A percentile compares a stretch with the other conserved stretches of the same genome.
These are phyloP conservation scores for Vitis hybrid DNA, from an alignment of 177 flowering plant genomes.

Conservation along the genomic window DNA sequence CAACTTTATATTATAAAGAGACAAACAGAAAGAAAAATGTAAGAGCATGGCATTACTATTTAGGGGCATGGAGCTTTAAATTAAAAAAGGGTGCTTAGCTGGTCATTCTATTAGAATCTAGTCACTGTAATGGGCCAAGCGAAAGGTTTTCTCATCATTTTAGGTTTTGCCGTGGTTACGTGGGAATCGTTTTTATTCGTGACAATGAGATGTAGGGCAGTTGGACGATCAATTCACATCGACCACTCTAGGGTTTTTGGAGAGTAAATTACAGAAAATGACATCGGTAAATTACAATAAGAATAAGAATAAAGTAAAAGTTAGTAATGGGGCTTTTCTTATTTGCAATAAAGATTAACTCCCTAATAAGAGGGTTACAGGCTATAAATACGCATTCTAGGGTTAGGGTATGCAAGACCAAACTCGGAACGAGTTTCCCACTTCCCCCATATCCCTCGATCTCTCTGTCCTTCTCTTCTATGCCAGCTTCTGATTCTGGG, in stretches of 20 bases:
- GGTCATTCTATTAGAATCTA: conserved; percentile 49
- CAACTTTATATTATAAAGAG: too few species aligned
- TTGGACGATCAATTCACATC: conserved; percentile 44
- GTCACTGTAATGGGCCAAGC: conserved; percentile 34
- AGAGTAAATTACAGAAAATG: background rate
- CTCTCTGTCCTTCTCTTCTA: conserved; percentile 9
- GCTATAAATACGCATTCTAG: conserved; percentile 40
- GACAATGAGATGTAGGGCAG: conserved; percentile 26
- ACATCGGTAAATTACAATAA: too few species aligned
- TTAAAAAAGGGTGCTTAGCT: conserved; percentile 32
- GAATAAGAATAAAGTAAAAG: conserved; percentile 2
- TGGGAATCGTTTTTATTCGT: conserved; percentile 6
- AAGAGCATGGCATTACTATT: too few species aligned
- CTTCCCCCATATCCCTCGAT: conserved; percentile 1
- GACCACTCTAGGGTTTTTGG: conserved; percentile 15
- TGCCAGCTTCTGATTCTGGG: conserved; percentile 2
- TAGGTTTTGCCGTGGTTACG: conserved; percentile 19
- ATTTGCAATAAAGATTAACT: background rate
- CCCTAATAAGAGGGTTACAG: conserved; percentile 1
- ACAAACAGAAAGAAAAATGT: too few species aligned
- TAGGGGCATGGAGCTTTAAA: conserved; percentile 2
- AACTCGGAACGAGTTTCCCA: conserved; percentile 1
- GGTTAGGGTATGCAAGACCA: conserved; percentile 33
- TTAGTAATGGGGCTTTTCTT: background rate
- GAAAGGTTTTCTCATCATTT: conserved; percentile 33